Evolutionary conservation across 2,329 filamentous ascomycete genomes (phyloP).

Genomic region (Chaetomiaceae sp.): DNA sequence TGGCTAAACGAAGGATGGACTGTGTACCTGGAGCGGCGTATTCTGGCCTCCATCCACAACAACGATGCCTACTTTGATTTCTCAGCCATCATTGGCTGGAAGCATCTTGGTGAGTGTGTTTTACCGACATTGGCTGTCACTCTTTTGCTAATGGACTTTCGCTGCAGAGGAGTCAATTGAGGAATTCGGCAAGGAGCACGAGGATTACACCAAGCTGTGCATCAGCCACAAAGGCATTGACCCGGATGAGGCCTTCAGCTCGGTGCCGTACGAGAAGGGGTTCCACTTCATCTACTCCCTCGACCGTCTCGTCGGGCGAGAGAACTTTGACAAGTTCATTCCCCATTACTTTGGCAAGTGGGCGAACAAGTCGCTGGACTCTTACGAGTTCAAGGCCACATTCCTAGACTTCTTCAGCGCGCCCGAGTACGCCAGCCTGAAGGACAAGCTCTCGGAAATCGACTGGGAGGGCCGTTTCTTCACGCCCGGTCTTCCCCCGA

Average conservation of each 20-base stretch:
- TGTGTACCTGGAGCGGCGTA: conserved; percentile 84
- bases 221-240: conserved; percentile 84
- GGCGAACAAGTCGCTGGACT: conserved; percentile 82
- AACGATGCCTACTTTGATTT: conserved; percentile 86
- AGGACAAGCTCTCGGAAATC: conserved; percentile 63
- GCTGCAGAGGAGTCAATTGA: conserved; percentile 66
- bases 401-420: conserved; percentile 77
- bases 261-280: conserved; percentile 91
- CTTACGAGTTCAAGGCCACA: conserved; percentile 87
- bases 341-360: conserved; percentile 88
- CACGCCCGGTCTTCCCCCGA: conserved; percentile 79
- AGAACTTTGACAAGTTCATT: conserved; percentile 93
- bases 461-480: conserved; percentile 93
- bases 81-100: conserved; percentile 94
- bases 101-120: conserved; percentile 56
- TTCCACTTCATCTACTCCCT: conserved; percentile 92
- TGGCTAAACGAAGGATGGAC: conserved; percentile 85
- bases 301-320: conserved; percentile 75
- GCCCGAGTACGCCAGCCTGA: conserved; percentile 56
- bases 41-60: conserved; percentile 72
- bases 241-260: conserved; percentile 92
- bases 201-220: conserved; percentile 90
- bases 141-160: background rate
- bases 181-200: conserved; percentile 74
- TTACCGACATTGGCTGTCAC: background rate